Conservation (phyloP, 306 rosid genomes). For the Begonia fuchsioides region DNA sequence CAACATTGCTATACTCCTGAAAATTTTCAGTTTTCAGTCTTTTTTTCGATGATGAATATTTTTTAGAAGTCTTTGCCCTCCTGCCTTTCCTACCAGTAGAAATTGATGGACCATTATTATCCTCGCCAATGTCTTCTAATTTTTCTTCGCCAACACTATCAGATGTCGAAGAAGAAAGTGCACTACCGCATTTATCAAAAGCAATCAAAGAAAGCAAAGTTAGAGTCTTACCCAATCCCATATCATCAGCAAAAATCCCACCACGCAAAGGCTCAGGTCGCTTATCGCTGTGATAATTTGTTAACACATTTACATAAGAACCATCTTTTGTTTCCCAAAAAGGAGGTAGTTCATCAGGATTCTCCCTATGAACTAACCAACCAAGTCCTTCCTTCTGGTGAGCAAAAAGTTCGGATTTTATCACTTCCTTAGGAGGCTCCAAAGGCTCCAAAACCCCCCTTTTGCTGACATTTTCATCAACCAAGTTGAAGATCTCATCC, state of each 20-base stretch:
- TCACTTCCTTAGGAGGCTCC: slow-evolving; percentile 29
- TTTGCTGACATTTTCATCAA: slow-evolving; percentile 19
- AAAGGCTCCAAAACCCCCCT: slow-evolving; percentile 15
- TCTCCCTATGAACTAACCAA: slow-evolving; percentile 53
- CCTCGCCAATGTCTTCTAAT: slow-evolving; percentile 13
- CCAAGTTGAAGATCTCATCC: slow-evolving; percentile 37
- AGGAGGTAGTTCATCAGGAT: slow-evolving; percentile 41
- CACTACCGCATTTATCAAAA: slow-evolving; percentile 23
- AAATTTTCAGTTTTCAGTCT: slow-evolving; percentile 14
- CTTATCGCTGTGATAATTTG: slow-evolving; percentile 24
- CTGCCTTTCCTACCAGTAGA: slow-evolving; percentile 20
- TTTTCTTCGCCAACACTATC: slow-evolving; percentile 9
- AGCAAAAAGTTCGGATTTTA: slow-evolving; percentile 37
- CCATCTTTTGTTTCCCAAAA: slow-evolving; percentile 56
- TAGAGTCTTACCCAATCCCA: slow-evolving; percentile 86
- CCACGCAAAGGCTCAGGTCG: slow-evolving; percentile 61
- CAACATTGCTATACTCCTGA: slow-evolving; percentile 1
- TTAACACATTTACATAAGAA: slow-evolving; percentile 36
- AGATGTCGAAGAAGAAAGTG: background rate
- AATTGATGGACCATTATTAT: slow-evolving; percentile 9
- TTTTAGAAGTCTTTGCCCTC: slow-evolving; percentile 15
- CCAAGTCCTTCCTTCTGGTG: slow-evolving; percentile 66
- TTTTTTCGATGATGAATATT: slow-evolving; percentile 10
- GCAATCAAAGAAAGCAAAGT: slow-evolving; percentile 55
- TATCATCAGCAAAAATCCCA: slow-evolving; percentile 63